Percentiles rank a stretch among this genome's conserved stretches.
phyloP scores from a whole-genome alignment of 495 filamentous ascomycete species.

The Aspergillus baeticus region DNA sequence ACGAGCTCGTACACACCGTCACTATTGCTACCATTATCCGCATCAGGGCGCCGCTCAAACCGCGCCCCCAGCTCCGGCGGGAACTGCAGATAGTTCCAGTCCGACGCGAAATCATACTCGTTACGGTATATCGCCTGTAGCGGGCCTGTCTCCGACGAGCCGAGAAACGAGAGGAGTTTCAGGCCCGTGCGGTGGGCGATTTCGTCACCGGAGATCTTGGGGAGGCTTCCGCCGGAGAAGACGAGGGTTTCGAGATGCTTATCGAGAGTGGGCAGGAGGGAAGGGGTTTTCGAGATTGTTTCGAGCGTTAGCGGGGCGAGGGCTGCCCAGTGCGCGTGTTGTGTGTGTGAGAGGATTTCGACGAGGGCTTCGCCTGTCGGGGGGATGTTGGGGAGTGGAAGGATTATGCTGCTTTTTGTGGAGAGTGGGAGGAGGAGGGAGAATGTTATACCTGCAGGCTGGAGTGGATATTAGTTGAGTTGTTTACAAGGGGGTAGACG shows the following conservation, averaged over 20 bases:
- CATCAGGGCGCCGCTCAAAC: conserved; percentile 1
- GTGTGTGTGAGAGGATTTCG: conserved; percentile 4
- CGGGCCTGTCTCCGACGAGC: conserved; percentile 9
- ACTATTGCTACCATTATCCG: too few species aligned
- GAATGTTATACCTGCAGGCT: conserved; percentile 10
- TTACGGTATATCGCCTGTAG: conserved; percentile 7
- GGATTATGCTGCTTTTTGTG: conserved; percentile 2
- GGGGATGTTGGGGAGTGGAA: conserved; percentile 2
- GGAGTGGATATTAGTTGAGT: too few species aligned
- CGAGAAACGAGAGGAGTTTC: conserved; percentile 1
- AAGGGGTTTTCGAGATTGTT: conserved; percentile 2
- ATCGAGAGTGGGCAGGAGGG: neutral
- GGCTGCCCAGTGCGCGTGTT: conserved; percentile 9
- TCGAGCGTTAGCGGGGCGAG: conserved; percentile 3
- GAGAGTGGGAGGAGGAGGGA: conserved; percentile 1
- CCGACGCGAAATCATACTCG: conserved; percentile 10
- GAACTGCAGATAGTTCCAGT: conserved; percentile 15
- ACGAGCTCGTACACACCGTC: conserved; percentile 7
- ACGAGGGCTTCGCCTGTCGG: conserved; percentile 2
- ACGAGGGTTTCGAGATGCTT: conserved; percentile 1
- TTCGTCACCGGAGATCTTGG: conserved; percentile 3
- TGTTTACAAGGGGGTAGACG: too few species aligned
- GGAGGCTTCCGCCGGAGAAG: conserved; percentile 2
- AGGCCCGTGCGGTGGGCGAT: neutral
- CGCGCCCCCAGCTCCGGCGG: conserved; percentile 5